Evolutionary conservation across 306 rosid genomes (phyloP).

Genomic region (Fagus crenata): DNA sequence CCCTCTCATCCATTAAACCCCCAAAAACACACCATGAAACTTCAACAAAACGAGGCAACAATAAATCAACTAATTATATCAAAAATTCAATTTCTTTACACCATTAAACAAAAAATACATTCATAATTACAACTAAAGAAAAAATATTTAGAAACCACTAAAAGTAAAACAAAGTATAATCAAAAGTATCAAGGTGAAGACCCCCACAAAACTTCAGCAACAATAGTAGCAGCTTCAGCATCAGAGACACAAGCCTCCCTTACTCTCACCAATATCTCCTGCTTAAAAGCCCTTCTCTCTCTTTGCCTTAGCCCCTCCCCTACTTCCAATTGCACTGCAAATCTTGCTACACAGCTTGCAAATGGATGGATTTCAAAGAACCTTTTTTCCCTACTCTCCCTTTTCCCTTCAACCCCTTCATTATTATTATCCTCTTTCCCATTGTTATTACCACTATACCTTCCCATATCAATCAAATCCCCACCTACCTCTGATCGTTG

Average conservation of each 20-base stretch:
- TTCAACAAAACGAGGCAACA: not conserved
- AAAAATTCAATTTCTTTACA: conserved; percentile 17
- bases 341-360: conserved; percentile 79
- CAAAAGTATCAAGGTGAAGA: conserved; percentile 46
- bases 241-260: conserved; percentile 64
- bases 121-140: not conserved
- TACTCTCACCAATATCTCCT: conserved; percentile 56
- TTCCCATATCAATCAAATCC: conserved; percentile 46
- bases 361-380: conserved; percentile 55
- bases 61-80: not conserved
- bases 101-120: not conserved
- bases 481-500: conserved; percentile 72
- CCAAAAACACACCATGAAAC: not conserved
- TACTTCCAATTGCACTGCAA: conserved; percentile 81
- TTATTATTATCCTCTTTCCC: conserved; percentile 11
- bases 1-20: not conserved
- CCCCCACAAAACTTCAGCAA: conserved; percentile 92
- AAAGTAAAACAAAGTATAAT: not conserved
- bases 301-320: conserved; percentile 93
- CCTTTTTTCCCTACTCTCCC: conserved; percentile 30
- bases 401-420: conserved; percentile 34
- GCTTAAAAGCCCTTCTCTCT: conserved; percentile 78
- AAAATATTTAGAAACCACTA: not conserved
- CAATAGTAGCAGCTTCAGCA: conserved; percentile 80
- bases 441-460: not conserved